phyloP scores from a whole-genome alignment of 495 filamentous ascomycete species.

The Podospora didyma region DNA sequence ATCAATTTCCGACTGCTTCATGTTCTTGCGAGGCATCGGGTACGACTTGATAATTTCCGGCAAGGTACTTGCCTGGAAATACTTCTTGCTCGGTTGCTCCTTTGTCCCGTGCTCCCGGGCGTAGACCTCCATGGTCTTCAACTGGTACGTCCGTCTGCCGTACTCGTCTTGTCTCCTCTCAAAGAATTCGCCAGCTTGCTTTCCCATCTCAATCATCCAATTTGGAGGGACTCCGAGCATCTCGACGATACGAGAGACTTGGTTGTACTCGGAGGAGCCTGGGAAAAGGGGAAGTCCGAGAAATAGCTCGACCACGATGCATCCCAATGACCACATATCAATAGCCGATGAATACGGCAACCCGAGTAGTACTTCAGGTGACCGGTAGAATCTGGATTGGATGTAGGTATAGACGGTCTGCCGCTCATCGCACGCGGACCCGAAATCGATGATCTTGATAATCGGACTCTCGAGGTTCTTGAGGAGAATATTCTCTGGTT shows the following conservation, averaged over 20 bases:
- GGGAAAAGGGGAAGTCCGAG: constrained; percentile 93
- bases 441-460: constrained; percentile 99
- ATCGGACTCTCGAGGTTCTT: constrained; percentile 99
- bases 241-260: constrained; percentile 94
- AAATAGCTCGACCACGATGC: constrained; percentile 98
- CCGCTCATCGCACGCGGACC: constrained; percentile 95
- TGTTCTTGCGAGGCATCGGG: constrained; percentile 97
- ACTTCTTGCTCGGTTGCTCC: constrained; percentile 99
- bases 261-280: constrained; percentile 98
- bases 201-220: constrained; percentile 99
- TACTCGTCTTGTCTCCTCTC: constrained; percentile 90
- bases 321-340: constrained; percentile 99
- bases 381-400: constrained; percentile 96
- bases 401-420: constrained; percentile 99
- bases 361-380: constrained; percentile 91
- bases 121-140: constrained; percentile 98
- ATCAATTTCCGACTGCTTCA: constrained; percentile 96
- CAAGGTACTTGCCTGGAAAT: constrained; percentile 89
- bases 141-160: constrained; percentile 79
- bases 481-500: constrained; percentile 95
- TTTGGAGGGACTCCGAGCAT: constrained; percentile 96
- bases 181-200: constrained; percentile 96
- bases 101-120: constrained; percentile 92
- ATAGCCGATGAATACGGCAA: constrained; percentile 97
- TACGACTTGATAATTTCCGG: constrained; percentile 97